A percentile compares a stretch with the other conserved stretches of the same genome.
These are phyloP conservation scores for Aspergillus oerlinghausenensis DNA, from an alignment of 2,329 filamentous ascomycete genomes.

Conservation along the genomic window DNA sequence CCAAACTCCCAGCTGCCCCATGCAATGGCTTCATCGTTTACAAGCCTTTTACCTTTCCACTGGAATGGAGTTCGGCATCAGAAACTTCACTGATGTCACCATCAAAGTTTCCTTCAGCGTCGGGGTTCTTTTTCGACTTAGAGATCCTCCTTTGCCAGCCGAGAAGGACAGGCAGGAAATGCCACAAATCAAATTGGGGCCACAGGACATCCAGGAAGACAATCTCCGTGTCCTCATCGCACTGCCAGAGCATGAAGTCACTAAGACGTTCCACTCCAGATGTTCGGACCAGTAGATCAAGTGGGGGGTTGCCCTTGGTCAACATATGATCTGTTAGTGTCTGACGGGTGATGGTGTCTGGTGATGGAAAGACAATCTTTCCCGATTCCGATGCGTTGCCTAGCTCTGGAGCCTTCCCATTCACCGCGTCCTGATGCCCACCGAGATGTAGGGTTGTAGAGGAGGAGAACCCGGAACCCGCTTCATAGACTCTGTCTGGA, in stretches of 20 bases:
- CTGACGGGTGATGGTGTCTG: conserved; percentile 79
- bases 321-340: conserved; percentile 84
- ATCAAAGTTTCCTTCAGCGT: conserved; percentile 54
- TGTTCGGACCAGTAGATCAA: conserved; percentile 87
- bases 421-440: conserved; percentile 24
- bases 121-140: conserved; percentile 57
- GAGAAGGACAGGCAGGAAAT: conserved; percentile 85
- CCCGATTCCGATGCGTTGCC: conserved; percentile 25
- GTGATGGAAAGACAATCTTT: conserved; percentile 56
- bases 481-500: conserved; percentile 27
- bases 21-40: conserved; percentile 19
- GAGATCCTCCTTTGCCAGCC: conserved; percentile 76
- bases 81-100: conserved; percentile 40
- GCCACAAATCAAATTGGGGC: conserved; percentile 93
- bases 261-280: conserved; percentile 89
- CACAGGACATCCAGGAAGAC: conserved; percentile 89
- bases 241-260: conserved; percentile 99
- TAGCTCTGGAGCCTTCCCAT: conserved; percentile 34
- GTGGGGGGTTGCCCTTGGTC: conserved; percentile 75
- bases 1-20: conserved; percentile 6
- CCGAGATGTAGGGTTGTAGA: conserved; percentile 48
- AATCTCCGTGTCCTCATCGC: conserved; percentile 85
- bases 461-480: conserved; percentile 34
- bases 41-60: conserved; percentile 27
- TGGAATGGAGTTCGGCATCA: conserved; percentile 19